These are phyloP conservation scores for Trichoderma orchidacearum DNA, from an alignment of 495 filamentous ascomycete species.

Conservation along the genomic window DNA sequence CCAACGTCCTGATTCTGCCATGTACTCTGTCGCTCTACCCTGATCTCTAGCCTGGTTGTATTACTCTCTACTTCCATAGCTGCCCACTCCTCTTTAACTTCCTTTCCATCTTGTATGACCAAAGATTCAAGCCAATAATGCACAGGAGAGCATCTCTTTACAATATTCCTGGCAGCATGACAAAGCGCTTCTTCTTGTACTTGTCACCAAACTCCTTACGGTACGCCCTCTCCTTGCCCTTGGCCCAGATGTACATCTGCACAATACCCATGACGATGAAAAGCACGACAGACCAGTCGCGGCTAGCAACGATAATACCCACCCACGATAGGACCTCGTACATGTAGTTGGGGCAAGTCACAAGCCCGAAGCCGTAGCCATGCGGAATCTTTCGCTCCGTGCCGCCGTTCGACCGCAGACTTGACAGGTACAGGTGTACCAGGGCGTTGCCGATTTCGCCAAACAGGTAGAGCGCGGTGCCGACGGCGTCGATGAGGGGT, in stretches of 20 bases:
- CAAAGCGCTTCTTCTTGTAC: slow-evolving; percentile 79
- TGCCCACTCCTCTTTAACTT: not conserved
- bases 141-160: slow-evolving; percentile 6
- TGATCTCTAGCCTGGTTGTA: not conserved
- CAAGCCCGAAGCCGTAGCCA: slow-evolving; percentile 71
- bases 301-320: slow-evolving; percentile 59
- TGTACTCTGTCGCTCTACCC: not conserved
- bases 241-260: slow-evolving; percentile 78
- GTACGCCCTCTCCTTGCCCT: slow-evolving; percentile 84
- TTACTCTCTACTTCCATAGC: not conserved
- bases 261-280: slow-evolving; percentile 53
- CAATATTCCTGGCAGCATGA: slow-evolving; percentile 59
- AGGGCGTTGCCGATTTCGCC: slow-evolving; percentile 69
- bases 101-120: not conserved
- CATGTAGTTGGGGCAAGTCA: slow-evolving; percentile 96
- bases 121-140: not conserved
- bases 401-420: slow-evolving; percentile 63
- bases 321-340: slow-evolving; percentile 83
- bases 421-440: slow-evolving; percentile 62
- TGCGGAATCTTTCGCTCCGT: slow-evolving; percentile 77
- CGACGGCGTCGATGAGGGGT: slow-evolving; percentile 41
- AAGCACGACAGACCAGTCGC: slow-evolving; percentile 59
- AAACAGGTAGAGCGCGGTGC: slow-evolving; percentile 54
- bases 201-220: slow-evolving; percentile 77
- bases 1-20: no score